A percentile compares a stretch with the other conserved stretches of the same genome.
Conservation (phyloP, 306 rosid genomes). For the Spatholobus suberectus region DNA sequence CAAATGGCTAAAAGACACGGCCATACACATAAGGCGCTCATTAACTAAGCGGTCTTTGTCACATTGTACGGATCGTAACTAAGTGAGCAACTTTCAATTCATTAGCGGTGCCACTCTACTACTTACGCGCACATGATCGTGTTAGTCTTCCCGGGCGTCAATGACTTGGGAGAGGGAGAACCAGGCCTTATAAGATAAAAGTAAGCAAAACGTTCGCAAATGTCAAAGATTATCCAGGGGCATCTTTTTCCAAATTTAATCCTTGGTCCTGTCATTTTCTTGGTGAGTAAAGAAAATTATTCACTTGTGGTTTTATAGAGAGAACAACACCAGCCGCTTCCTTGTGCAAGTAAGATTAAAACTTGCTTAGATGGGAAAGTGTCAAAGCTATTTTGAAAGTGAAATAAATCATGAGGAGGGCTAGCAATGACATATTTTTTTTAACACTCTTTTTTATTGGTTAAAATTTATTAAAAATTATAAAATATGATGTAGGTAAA, state of each 20-base stretch:
- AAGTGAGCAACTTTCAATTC: slow-evolving; percentile 21
- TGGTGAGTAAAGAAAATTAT: slow-evolving; percentile 10
- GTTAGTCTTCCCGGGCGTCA: slow-evolving; percentile 14
- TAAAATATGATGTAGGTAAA: no score
- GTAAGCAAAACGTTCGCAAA: slow-evolving; percentile 2
- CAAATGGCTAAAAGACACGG: slow-evolving; percentile 34
- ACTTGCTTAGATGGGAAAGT: slow-evolving; percentile 38
- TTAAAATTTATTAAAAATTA: no score
- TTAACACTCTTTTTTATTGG: no score
- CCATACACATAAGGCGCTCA: slow-evolving; percentile 39
- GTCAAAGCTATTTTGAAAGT: slow-evolving; percentile 34
- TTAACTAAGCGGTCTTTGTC: slow-evolving; percentile 46
- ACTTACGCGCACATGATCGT: slow-evolving; percentile 38
- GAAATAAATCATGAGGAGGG: not conserved
- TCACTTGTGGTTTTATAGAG: slow-evolving; percentile 28
- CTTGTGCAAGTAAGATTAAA: slow-evolving; percentile 34
- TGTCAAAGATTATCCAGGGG: slow-evolving; percentile 31
- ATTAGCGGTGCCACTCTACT: slow-evolving; percentile 37
- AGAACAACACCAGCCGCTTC: slow-evolving; percentile 15
- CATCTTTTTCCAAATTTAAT: slow-evolving; percentile 23
- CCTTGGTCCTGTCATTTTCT: slow-evolving; percentile 41
- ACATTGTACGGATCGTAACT: slow-evolving; percentile 45
- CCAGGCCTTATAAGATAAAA: not conserved
- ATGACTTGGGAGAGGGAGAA: slow-evolving; percentile 18
- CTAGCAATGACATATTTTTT: no score